These are phyloP conservation scores for Crithidia thermophila DNA, from an alignment of 208 protist species.

Conservation along the genomic window DNA sequence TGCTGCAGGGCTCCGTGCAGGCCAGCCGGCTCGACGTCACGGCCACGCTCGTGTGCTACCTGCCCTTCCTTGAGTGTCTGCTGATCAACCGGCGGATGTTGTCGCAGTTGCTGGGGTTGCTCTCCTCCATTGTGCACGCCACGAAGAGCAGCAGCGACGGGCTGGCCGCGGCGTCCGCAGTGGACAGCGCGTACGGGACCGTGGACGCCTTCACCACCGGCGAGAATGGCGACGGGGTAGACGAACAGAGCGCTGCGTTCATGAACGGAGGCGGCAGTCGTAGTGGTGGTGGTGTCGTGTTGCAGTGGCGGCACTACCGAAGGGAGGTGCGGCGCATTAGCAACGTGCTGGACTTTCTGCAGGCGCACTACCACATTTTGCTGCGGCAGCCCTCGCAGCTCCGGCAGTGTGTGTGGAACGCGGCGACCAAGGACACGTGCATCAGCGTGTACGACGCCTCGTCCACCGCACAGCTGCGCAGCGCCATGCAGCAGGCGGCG, in stretches of 20 bases:
- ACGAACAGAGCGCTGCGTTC: not conserved
- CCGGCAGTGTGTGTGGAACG: conserved; percentile 73
- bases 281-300: not conserved
- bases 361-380: conserved; percentile 65
- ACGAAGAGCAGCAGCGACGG: not conserved
- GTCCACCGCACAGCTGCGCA: conserved; percentile 12
- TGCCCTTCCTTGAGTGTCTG: conserved; percentile 77
- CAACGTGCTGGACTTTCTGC: conserved; percentile 57
- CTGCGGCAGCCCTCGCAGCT: conserved; percentile 52
- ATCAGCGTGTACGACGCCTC: conserved; percentile 45
- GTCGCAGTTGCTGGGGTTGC: conserved; percentile 51
- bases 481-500: not conserved
- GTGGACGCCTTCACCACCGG: not conserved
- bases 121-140: conserved; percentile 33
- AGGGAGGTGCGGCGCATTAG: conserved; percentile 29
- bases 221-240: not conserved
- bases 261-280: not conserved
- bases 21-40: conserved; percentile 58
- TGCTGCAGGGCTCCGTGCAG: conserved; percentile 65
- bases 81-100: conserved; percentile 41
- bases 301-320: conserved; percentile 28
- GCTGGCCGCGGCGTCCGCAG: not conserved
- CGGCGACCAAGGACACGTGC: conserved; percentile 17
- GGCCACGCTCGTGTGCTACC: conserved; percentile 46
- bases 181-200: no score